Conservation (phyloP, 2,329 filamentous ascomycete species). For the Thelonectria blattea region DNA sequence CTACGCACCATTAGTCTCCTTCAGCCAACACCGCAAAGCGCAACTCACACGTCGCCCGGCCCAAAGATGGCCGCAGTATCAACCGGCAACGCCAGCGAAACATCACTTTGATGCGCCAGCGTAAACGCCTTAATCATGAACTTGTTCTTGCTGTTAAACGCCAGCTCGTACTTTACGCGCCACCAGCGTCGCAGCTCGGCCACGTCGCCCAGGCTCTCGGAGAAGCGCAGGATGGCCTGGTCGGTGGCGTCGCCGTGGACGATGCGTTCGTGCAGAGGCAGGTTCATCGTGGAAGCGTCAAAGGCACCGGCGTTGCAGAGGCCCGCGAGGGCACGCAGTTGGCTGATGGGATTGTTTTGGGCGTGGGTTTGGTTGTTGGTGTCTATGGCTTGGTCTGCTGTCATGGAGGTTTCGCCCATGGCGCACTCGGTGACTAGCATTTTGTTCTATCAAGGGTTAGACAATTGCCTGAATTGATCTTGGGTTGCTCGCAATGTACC, state of each 20-base stretch:
- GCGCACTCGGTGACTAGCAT: constrained; percentile 76
- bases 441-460: constrained; percentile 60
- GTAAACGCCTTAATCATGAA: constrained; percentile 74
- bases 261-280: constrained; percentile 65
- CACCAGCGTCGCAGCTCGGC: constrained; percentile 65
- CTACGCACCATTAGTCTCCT: constrained; percentile 36
- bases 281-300: constrained; percentile 66
- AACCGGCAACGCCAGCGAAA: constrained; percentile 38
- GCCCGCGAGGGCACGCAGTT: constrained; percentile 66
- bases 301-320: constrained; percentile 81
- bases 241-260: constrained; percentile 81
- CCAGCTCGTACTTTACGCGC: constrained; percentile 70
- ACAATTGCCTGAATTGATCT: neutral
- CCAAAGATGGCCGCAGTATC: constrained; percentile 22
- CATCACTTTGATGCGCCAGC: constrained; percentile 46
- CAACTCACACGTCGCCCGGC: constrained; percentile 11
- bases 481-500: constrained; percentile 39
- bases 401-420: constrained; percentile 58
- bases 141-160: constrained; percentile 86
- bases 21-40: too few relatives aligned
- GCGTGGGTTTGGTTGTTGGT: constrained; percentile 29
- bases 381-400: constrained; percentile 57
- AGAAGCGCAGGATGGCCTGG: constrained; percentile 74
- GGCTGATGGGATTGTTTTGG: constrained; percentile 54
- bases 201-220: constrained; percentile 64